These are phyloP conservation scores for Vitellaria paradoxa DNA, from an alignment of 179 eudicot species.

Conservation along the genomic window DNA sequence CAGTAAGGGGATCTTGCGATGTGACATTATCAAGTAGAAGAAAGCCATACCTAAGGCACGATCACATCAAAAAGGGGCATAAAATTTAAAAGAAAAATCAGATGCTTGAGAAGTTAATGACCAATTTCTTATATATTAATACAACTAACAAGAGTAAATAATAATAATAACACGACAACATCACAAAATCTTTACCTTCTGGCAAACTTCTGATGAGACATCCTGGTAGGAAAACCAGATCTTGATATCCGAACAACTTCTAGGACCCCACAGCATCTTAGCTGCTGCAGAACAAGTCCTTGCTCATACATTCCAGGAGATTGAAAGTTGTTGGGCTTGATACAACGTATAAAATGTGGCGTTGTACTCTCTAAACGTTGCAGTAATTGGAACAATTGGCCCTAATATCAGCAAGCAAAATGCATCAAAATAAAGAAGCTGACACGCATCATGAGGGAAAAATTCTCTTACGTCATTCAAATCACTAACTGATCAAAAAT, in stretches of 20 bases:
- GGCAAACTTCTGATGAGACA: constrained; percentile 94
- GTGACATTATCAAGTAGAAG: constrained; percentile 78
- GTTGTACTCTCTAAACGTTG: constrained; percentile 93
- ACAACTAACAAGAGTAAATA: neutral
- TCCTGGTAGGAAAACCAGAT: constrained; percentile 93
- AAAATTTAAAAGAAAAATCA: neutral
- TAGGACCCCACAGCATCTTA: constrained; percentile 93
- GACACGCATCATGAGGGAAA: too few species aligned
- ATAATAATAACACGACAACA: neutral
- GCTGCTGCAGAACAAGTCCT: constrained; percentile 83
- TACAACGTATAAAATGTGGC: constrained; percentile 97
- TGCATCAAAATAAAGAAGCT: neutral
- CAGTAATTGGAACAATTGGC: constrained; percentile 96
- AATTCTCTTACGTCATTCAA: too few species aligned
- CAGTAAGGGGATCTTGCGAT: constrained; percentile 83
- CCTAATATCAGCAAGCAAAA: constrained; percentile 36
- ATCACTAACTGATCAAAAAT: too few species aligned
- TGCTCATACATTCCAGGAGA: constrained; percentile 86
- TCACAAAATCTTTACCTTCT: constrained; percentile 54
- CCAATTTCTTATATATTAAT: neutral
- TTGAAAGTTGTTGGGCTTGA: constrained; percentile 90
- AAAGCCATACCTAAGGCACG: constrained; percentile 75
- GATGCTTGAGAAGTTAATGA: neutral
- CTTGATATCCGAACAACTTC: constrained; percentile 99
- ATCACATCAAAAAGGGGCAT: constrained; percentile 10